phyloP scores from a whole-genome alignment of 169 alveolate genomes.

The Plasmodium blacklocki region DNA sequence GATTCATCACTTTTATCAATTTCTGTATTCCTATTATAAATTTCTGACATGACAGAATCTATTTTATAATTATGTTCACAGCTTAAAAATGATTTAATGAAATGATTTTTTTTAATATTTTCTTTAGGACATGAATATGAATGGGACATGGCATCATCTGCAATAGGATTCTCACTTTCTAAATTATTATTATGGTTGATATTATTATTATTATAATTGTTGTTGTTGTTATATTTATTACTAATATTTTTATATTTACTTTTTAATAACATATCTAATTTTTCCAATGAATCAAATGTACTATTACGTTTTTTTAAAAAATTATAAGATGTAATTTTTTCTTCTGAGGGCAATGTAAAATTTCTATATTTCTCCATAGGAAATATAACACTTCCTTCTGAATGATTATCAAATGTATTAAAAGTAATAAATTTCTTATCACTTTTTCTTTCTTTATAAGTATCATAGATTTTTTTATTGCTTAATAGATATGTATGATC shows the following conservation, averaged over 20 bases:
- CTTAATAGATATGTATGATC: constrained; percentile 12
- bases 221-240: neutral
- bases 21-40: constrained; percentile 15
- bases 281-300: constrained; percentile 48
- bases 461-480: constrained; percentile 45
- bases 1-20: constrained; percentile 3
- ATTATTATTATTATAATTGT: neutral
- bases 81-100: constrained; percentile 12
- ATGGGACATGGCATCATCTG: neutral
- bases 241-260: constrained; percentile 12
- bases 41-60: constrained; percentile 35
- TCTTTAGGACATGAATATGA: neutral
- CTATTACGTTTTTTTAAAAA: neutral
- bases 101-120: neutral
- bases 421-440: neutral
- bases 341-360: constrained; percentile 22
- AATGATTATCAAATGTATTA: neutral
- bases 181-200: neutral
- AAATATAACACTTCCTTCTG: neutral
- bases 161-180: neutral
- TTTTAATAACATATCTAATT: constrained; percentile 36
- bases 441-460: neutral
- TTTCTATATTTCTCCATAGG: constrained; percentile 19
- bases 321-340: neutral
- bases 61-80: constrained; percentile 31